Evolutionary conservation across 2,329 filamentous ascomycete species (phyloP), one percentile per base, ranked within the genome.

Genomic region (Phoma herbarum): DNA sequence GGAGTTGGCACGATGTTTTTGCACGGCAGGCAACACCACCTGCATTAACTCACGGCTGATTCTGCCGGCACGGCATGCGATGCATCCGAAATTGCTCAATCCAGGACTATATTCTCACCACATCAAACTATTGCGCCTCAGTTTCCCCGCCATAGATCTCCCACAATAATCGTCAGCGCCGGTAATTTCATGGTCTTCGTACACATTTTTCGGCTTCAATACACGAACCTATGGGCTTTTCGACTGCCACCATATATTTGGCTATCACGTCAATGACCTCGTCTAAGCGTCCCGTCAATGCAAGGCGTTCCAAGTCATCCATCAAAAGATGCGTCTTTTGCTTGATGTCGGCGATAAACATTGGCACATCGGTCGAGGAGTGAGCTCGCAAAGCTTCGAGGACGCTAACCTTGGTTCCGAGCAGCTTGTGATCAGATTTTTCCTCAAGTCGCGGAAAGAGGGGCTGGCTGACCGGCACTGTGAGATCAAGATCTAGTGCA

Each of bases 71-170:
- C 37, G 20, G 11, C 4, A 16, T 9, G 10, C 20, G 10, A 11
- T 23, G 9, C 18, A 11, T 22, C 20, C 18, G 28, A 33, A 23
- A 20, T 23, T 23, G 28, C 28, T 46, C 26, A 22, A 45, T 14
- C 14, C n/a, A 10, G 16, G 2, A 41, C 29, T 52, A 45, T 28
- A 26, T 37, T 52, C n/a, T 52, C 18, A 52, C 42, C 11, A 22
- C 23, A 20, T 45, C 16, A n/a, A 9, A 28, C 41, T 52, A 28
- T n/a, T 10, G 14, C 6, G 20, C 28, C 23, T n/a, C 10, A n/a
- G 3, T 18, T 9, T 44, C 22, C 22, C 22, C 28, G 26, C 12
- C 9, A 7, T 12, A 31, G 11, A 2, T 10, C 10, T 23, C 18
- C 16, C 18, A n/a, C 25, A 23, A 18, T n/a, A 23, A 8, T 22